Evolutionary conservation across 75 land plant genomes (phyloP).

Genomic region (Cryptomeria japonica): DNA sequence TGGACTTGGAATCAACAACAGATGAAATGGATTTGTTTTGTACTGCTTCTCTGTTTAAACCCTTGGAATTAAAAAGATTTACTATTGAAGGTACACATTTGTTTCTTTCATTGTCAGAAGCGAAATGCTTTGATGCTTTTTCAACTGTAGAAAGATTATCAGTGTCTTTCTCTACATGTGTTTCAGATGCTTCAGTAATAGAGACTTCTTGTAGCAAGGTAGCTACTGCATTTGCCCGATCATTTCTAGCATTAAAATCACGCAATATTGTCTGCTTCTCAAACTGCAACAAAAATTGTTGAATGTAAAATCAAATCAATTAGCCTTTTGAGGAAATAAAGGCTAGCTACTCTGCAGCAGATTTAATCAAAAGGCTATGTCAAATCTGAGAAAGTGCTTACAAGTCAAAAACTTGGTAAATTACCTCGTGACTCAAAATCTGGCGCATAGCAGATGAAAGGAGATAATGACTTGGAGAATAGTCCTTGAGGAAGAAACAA

Average conservation of each 20-base stretch:
- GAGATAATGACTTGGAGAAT: constrained; percentile 33
- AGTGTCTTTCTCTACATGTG: not conserved
- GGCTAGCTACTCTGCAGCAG: not conserved
- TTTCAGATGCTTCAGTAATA: not conserved
- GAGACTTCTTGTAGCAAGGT: not conserved
- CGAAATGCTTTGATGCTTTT: not conserved
- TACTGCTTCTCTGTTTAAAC: not conserved
- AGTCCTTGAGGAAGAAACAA: constrained; percentile 47
- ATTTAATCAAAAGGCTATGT: not conserved
- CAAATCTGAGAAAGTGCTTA: not conserved
- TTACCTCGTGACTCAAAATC: constrained; percentile 84
- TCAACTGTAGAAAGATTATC: not conserved
- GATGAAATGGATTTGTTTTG: constrained; percentile 1
- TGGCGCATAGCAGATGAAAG: constrained; percentile 79
- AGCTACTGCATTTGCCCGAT: constrained; percentile 9
- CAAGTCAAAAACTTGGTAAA: not conserved
- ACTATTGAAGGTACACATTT: not conserved
- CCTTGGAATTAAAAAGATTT: not conserved
- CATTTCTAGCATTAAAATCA: constrained; percentile 26
- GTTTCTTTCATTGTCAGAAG: not conserved
- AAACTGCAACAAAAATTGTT: constrained; percentile 29
- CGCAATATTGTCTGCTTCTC: constrained; percentile 64
- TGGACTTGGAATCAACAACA: not conserved
- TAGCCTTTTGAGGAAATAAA: not conserved
- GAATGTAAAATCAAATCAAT: not conserved